These are phyloP conservation scores for Linnemannia elongata DNA, from an alignment of 192 early-diverging fungal genomes.

Conservation along the genomic window DNA sequence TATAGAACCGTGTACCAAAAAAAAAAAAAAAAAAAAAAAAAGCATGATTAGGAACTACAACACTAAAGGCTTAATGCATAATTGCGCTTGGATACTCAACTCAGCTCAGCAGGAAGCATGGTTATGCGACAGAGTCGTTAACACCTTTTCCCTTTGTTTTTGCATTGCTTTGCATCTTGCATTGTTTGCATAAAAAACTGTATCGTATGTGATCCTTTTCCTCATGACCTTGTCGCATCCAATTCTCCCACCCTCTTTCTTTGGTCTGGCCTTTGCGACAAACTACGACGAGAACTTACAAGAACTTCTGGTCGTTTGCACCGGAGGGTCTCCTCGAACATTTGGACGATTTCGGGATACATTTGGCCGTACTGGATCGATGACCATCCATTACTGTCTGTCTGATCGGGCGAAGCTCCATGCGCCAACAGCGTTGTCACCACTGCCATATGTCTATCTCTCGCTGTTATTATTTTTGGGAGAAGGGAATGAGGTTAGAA, in stretches of 20 bases:
- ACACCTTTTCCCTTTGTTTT: background rate
- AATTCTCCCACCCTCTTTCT: too few relatives aligned
- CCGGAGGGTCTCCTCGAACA: constrained; percentile 67
- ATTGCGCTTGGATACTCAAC: background rate
- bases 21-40: too few relatives aligned
- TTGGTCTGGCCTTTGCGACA: background rate
- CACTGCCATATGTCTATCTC: constrained; percentile 71
- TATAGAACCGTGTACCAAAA: background rate
- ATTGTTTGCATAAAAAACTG: background rate
- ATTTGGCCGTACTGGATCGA: constrained; percentile 72
- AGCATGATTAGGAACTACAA: background rate
- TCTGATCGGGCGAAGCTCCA: constrained; percentile 66
- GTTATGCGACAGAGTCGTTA: background rate
- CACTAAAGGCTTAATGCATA: background rate
- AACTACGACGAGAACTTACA: constrained; percentile 36
- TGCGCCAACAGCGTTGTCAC: constrained; percentile 65
- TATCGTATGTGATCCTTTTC: background rate
- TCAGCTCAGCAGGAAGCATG: background rate
- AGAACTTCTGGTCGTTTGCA: constrained; percentile 59
- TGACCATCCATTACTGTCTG: constrained; percentile 76
- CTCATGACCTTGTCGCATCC: background rate
- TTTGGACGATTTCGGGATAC: constrained; percentile 70
- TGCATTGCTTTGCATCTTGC: constrained; percentile 8
- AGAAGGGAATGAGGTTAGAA: background rate
- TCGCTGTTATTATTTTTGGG: constrained; percentile 39